phyloP scores from a whole-genome alignment of 2,329 filamentous ascomycete species.

The Claviceps africana region DNA sequence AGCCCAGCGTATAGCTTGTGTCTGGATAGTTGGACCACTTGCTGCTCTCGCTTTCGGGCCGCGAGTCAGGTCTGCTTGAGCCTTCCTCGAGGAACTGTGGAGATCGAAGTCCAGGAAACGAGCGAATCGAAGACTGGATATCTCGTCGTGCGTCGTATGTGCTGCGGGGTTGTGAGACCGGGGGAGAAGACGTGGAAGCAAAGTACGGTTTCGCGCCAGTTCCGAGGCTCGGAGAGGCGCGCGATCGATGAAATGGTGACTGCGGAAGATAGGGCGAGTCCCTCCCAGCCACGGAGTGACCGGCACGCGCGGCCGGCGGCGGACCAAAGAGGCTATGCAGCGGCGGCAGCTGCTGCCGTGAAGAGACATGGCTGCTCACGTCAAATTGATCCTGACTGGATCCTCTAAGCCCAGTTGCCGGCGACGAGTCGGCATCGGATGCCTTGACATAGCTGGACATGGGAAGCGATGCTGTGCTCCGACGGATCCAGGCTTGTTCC shows the following conservation, averaged over 20 bases:
- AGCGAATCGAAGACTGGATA: constrained; percentile 19
- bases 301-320: constrained; percentile 26
- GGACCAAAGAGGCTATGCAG: constrained; percentile 44
- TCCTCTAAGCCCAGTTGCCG: constrained; percentile 22
- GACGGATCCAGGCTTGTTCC: constrained; percentile 31
- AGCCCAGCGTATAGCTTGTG: constrained; percentile 28
- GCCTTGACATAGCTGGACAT: constrained; percentile 45
- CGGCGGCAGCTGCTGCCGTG: constrained; percentile 38
- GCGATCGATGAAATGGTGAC: constrained; percentile 34
- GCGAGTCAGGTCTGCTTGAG: constrained; percentile 20
- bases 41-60: constrained; percentile 21
- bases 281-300: constrained; percentile 34
- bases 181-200: constrained; percentile 22
- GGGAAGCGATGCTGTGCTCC: constrained; percentile 31
- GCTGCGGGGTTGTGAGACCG: constrained; percentile 29
- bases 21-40: constrained; percentile 29
- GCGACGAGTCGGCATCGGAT: constrained; percentile 28
- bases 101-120: constrained; percentile 30
- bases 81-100: constrained; percentile 29
- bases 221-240: constrained; percentile 23
- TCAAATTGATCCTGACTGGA: constrained; percentile 24
- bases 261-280: constrained; percentile 26
- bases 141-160: constrained; percentile 33
- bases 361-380: constrained; percentile 14
- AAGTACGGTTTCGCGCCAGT: constrained; percentile 34